These are phyloP conservation scores for Trametes punicea DNA, from an alignment of 768 basidiomycete genomes.

Conservation along the genomic window DNA sequence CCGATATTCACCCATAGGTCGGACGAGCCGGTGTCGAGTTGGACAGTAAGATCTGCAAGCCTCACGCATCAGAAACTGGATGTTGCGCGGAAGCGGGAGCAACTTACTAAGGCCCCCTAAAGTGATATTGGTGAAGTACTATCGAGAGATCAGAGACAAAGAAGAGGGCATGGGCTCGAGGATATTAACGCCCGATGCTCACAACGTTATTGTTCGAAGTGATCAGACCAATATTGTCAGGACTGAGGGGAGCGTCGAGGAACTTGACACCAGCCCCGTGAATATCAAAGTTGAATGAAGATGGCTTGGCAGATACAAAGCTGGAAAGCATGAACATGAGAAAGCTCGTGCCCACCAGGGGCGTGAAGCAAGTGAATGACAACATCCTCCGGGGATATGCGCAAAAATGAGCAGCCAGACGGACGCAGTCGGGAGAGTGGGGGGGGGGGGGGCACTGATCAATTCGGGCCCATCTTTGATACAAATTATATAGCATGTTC, in stretches of 20 bases:
- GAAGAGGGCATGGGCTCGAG: neutral
- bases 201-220: neutral
- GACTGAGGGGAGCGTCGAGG: neutral
- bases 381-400: neutral
- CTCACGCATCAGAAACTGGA: neutral
- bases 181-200: neutral
- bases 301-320: neutral
- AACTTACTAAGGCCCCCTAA: conserved; percentile 9
- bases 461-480: too few species aligned
- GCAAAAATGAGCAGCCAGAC: neutral
- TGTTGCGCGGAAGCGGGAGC: too few species aligned
- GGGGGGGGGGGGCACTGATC: neutral
- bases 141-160: neutral
- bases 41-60: conserved; percentile 28
- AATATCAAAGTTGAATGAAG: neutral
- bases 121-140: conserved; percentile 6
- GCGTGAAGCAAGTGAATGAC: neutral
- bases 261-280: neutral
- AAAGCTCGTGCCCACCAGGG: neutral
- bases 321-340: neutral
- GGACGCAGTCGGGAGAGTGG: too few species aligned
- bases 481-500: too few species aligned
- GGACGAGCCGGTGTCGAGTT: conserved; percentile 35
- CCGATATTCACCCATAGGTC: conserved; percentile 31
- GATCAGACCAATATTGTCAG: neutral